Base-by-base conservation (phyloP, 2,329 filamentous ascomycete genomes). In the Gaeumannomyces sp. region DNA sequence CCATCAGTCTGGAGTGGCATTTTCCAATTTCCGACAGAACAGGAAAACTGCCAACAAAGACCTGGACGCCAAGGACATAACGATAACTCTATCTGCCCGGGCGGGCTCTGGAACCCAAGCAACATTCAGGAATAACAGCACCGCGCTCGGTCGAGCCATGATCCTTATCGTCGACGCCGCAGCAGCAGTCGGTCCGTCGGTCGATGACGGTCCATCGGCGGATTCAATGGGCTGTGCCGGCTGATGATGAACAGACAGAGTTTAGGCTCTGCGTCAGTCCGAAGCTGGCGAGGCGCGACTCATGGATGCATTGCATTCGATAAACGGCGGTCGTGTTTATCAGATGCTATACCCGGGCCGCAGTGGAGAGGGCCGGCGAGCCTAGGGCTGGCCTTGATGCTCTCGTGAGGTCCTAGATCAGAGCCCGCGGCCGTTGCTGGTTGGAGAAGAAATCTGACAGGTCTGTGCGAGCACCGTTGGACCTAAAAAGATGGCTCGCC, bases 131-230 rank as follows among this genome's bases (percentile, higher is more conserved):
- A 61, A 68, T 0, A 63, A 66, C 4, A 65, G 69, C 14, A 66
- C 66, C 1, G 65, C 64, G 0, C 64, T 27, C 0, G 63, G 65
- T 0, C 65, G 73, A 1, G 70, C 72, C 11, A 64, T 76, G 7
- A 65, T 75, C 1, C 71, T 75, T 14, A 66, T 76, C 2, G 69
- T 73, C 0, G 73, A 75, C 57, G 72, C 72, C 1, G 71, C 73
- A 0, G 73, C 73, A 0, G 73, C 2, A 35, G 33, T 10, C 10
- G 33, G 33, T 35, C 33, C 33, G 13, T 35, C 10, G 33, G 33
- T 29, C 29, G 29, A 29, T 6, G 29, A 29, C 13, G 2, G 4
- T 16, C 14, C 35, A 5, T 10, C 45, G 22, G 38, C 38, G 14
- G 19, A 53, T n/a, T n/a, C 7, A n/a, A 53, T 14, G 45, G 10